Percentiles rank a stretch among this genome's conserved stretches.
Conservation (phyloP, 768 basidiomycete genomes). For the Boletus bicolor region DNA sequence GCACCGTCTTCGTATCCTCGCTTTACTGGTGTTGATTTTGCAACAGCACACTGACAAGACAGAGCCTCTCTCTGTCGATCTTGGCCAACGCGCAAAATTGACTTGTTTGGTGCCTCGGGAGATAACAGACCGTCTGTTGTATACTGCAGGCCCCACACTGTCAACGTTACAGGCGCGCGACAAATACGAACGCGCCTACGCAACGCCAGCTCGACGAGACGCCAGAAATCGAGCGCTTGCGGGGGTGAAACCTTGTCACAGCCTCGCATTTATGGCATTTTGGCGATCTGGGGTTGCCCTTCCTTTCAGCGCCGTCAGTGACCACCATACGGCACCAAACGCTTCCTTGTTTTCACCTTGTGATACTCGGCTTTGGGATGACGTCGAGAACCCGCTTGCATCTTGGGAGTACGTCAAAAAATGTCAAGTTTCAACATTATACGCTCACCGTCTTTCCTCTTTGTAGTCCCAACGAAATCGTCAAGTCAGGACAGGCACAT, state of each 20-base stretch:
- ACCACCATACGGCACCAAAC: slow-evolving; percentile 39
- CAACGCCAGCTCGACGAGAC: slow-evolving; percentile 38
- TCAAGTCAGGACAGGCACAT: slow-evolving; percentile 34
- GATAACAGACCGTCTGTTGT: slow-evolving; percentile 29
- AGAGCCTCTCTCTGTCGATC: slow-evolving; percentile 11
- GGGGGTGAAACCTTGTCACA: slow-evolving; percentile 40
- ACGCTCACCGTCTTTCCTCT: neutral
- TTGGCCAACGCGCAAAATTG: slow-evolving; percentile 17
- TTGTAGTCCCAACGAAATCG: slow-evolving; percentile 36
- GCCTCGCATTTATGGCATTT: slow-evolving; percentile 38
- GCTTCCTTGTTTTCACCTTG: slow-evolving; percentile 41
- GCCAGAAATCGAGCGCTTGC: slow-evolving; percentile 38
- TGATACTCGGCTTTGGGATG: slow-evolving; percentile 41
- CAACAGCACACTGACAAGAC: slow-evolving; percentile 12
- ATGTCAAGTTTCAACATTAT: neutral
- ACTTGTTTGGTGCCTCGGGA: slow-evolving; percentile 22
- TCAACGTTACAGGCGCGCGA: slow-evolving; percentile 22
- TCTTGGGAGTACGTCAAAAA: slow-evolving; percentile 44
- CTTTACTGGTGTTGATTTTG: slow-evolving; percentile 14
- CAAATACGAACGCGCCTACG: slow-evolving; percentile 30
- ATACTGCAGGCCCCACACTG: slow-evolving; percentile 23
- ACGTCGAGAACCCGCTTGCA: slow-evolving; percentile 39
- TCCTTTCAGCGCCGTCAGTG: slow-evolving; percentile 40
- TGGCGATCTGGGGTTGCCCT: slow-evolving; percentile 41
- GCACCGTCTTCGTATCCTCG: slow-evolving; percentile 26